Evolutionary conservation across 345 rosid genomes (phyloP), one percentile per base, ranked within the genome.

Genomic region (Microcos paniculata): DNA sequence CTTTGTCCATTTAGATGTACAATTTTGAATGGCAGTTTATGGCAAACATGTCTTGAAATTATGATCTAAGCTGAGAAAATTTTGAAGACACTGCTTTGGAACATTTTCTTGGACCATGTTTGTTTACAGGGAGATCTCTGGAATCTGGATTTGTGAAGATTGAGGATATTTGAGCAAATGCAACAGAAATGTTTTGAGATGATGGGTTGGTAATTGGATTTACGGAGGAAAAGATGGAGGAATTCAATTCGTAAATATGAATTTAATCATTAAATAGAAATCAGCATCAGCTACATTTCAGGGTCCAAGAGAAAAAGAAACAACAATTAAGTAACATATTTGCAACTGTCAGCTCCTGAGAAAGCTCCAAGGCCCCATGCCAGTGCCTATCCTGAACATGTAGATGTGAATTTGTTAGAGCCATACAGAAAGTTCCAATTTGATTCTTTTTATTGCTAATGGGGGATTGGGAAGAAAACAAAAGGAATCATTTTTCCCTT

Each of bases 351-450:
- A 73, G 21, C 58, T 24, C 73, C 80, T 84, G 52, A 84, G 83
- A 80, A 82, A 84, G 35, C 61, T 56, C 89, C 87, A 86, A 14
- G 89, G 89, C 40, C 89, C 87, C 49, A 45, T 76, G 13, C 83
- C 86, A 10, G 80, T 52, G 16, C 87, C 87, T 56, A 80, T 69
- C 78, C 89, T 86, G 84, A 68, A 77, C 10, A 73, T 28, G 45
- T 15, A 19, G 21, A 62, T 51, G 5, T 26, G 46, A 40, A 26
- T 15, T 26, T 28, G 80, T 21, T 59, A 45, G 49, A 45, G 21
- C 8, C 62, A 35, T 49, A 31, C 3, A 56, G 35, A 31, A 49
- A 16, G 61, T 13, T 35, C 52, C 28, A 0, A 13, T 75, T 38
- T 53, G 12, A 66, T 66, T 46, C 31, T 28, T 18, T 63, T n/a